Evolutionary conservation across 1,284 basidiomycete genomes (phyloP).

Genomic region (Filobasidium uniguttulatum): DNA sequence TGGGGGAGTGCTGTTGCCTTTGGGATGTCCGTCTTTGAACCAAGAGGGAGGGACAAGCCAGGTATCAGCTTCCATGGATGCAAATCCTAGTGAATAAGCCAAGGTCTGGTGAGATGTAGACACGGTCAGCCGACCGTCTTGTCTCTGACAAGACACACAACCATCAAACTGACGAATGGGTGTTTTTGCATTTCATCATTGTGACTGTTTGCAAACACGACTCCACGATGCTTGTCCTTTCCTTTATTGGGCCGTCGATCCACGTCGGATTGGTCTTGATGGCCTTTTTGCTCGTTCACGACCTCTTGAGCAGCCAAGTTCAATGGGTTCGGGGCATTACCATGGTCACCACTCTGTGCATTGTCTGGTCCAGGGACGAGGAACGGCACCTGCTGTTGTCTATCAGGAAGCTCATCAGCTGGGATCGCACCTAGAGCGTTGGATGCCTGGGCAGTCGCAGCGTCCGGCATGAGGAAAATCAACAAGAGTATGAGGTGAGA

Average conservation of each 20-base stretch:
- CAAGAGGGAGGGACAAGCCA: constrained; percentile 13
- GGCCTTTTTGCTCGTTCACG: background rate
- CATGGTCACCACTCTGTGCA: background rate
- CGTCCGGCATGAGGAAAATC: too few species aligned
- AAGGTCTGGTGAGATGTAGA: too few species aligned
- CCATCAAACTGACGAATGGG: constrained; percentile 18
- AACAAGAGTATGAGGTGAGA: too few species aligned
- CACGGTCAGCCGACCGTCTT: background rate
- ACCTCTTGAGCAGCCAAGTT: background rate
- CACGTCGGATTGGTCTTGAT: background rate
- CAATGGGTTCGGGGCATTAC: too few species aligned
- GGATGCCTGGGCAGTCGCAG: too few species aligned
- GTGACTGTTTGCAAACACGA: constrained; percentile 19
- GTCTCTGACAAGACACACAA: background rate
- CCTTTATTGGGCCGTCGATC: constrained; percentile 1
- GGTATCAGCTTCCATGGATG: constrained; percentile 22
- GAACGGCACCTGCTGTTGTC: background rate
- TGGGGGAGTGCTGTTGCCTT: too few species aligned
- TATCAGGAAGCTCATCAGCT: background rate
- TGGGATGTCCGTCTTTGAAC: background rate
- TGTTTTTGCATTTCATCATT: constrained; percentile 26
- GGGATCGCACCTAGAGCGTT: background rate
- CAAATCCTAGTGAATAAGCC: constrained; percentile 19
- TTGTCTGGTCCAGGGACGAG: background rate
- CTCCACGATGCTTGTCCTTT: constrained; percentile 5